Conservation (phyloP, 495 filamentous ascomycete species). For the Astrothelium macrocarpum region DNA sequence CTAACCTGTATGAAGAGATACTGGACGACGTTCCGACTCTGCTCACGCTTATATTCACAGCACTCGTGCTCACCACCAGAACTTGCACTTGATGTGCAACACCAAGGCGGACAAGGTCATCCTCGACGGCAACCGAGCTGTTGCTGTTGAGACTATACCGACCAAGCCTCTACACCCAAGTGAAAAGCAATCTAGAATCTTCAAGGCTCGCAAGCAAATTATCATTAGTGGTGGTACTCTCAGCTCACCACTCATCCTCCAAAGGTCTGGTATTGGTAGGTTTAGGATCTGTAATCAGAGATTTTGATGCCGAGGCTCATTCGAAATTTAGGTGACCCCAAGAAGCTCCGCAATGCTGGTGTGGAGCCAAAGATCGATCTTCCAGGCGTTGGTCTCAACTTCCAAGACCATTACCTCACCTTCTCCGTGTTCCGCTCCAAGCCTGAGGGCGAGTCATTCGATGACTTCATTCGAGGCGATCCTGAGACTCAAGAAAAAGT, state of each 20-base stretch:
- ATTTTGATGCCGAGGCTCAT: not conserved
- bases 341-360: slow-evolving; percentile 60
- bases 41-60: slow-evolving; percentile 45
- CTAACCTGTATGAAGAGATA: slow-evolving; percentile 31
- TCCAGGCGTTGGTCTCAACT: slow-evolving; percentile 74
- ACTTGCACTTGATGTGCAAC: slow-evolving; percentile 56
- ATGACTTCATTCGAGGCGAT: slow-evolving; percentile 69
- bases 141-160: slow-evolving; percentile 27
- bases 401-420: slow-evolving; percentile 79
- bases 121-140: slow-evolving; percentile 47
- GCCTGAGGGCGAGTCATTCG: slow-evolving; percentile 67
- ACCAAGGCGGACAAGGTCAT: slow-evolving; percentile 78
- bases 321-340: slow-evolving; percentile 41
- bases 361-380: slow-evolving; percentile 63
- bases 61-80: slow-evolving; percentile 41
- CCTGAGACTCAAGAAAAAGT: slow-evolving; percentile 45
- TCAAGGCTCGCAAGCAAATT: slow-evolving; percentile 66
- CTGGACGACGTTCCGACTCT: slow-evolving; percentile 59
- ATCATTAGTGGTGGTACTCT: slow-evolving; percentile 73
- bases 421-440: slow-evolving; percentile 69
- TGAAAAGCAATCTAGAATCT: slow-evolving; percentile 21
- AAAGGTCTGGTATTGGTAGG: slow-evolving; percentile 56
- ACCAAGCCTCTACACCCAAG: slow-evolving; percentile 39
- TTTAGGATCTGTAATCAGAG: not conserved
- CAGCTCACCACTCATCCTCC: slow-evolving; percentile 67